Conservation (phyloP, 108 stramenopile species). For the Stephanodiscus triporus region DNA sequence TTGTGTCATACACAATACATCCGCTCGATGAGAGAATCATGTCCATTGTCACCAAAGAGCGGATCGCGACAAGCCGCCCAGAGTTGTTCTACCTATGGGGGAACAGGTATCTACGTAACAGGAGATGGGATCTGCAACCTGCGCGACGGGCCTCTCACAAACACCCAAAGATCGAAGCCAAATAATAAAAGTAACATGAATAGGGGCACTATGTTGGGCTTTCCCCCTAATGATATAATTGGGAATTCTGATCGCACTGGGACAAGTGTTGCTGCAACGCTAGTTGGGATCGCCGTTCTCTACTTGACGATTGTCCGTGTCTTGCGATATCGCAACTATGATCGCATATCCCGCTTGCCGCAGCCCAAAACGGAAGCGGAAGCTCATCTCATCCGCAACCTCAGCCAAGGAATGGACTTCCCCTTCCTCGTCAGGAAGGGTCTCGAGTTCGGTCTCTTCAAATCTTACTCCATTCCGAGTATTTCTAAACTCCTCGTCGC, state of each 20-base stretch:
- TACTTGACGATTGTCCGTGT: not conserved
- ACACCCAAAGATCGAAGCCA: too few relatives aligned
- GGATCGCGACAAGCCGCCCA: too few relatives aligned
- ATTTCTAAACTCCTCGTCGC: slow-evolving; percentile 17
- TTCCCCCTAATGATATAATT: not conserved
- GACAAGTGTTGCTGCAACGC: not conserved
- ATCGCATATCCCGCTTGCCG: not conserved
- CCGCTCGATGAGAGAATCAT: too few relatives aligned
- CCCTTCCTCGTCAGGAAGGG: slow-evolving; percentile 6
- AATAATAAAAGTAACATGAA: too few relatives aligned
- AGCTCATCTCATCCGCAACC: not conserved
- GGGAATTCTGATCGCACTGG: not conserved
- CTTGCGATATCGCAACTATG: not conserved
- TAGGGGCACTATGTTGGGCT: too few relatives aligned
- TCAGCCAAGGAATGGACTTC: slow-evolving; percentile 6
- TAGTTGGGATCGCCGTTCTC: not conserved
- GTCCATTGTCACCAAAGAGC: too few relatives aligned
- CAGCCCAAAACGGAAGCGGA: not conserved
- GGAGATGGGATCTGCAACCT: too few relatives aligned
- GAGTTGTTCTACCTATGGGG: too few relatives aligned
- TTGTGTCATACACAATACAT: too few relatives aligned
- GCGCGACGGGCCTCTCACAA: too few relatives aligned
- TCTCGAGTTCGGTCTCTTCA: slow-evolving; percentile 19
- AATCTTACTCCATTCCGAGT: slow-evolving; percentile 18
- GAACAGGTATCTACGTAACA: too few relatives aligned